These are phyloP conservation scores for Solanum lycopersicoides DNA, from an alignment of 257 asterid genomes.

Conservation along the genomic window DNA sequence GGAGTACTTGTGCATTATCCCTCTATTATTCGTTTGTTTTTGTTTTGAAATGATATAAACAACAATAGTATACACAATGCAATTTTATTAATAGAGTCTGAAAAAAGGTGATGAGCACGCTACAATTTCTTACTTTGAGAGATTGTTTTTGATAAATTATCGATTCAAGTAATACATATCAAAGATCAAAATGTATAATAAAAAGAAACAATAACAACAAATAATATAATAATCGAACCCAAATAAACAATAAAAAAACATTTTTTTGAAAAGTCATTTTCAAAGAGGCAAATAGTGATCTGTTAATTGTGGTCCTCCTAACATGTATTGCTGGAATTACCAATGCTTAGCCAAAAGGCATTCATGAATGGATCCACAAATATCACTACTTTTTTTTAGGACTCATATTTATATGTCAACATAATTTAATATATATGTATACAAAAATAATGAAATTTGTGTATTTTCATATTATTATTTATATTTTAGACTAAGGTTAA, in stretches of 20 bases:
- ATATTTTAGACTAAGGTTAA: background rate
- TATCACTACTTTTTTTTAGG: background rate
- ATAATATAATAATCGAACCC: background rate
- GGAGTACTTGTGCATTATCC: too few relatives aligned
- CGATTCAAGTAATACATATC: background rate
- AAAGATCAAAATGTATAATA: too few relatives aligned
- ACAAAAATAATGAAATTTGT: background rate
- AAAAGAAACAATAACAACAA: background rate
- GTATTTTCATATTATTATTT: background rate
- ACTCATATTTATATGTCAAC: background rate
- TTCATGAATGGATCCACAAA: background rate
- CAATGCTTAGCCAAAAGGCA: background rate
- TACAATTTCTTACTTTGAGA: fast-evolving
- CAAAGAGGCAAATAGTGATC: background rate
- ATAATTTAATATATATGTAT: background rate
- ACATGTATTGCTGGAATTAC: background rate
- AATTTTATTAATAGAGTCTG: background rate
- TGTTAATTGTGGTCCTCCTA: background rate
- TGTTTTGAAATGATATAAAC: background rate
- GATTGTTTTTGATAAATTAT: background rate
- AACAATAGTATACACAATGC: background rate
- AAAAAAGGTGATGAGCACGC: background rate
- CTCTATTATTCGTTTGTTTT: background rate
- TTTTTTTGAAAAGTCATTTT: background rate
- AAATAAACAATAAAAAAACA: background rate